Base-by-base conservation (phyloP, 768 basidiomycete species). In the Leccinum aurantiacum region DNA sequence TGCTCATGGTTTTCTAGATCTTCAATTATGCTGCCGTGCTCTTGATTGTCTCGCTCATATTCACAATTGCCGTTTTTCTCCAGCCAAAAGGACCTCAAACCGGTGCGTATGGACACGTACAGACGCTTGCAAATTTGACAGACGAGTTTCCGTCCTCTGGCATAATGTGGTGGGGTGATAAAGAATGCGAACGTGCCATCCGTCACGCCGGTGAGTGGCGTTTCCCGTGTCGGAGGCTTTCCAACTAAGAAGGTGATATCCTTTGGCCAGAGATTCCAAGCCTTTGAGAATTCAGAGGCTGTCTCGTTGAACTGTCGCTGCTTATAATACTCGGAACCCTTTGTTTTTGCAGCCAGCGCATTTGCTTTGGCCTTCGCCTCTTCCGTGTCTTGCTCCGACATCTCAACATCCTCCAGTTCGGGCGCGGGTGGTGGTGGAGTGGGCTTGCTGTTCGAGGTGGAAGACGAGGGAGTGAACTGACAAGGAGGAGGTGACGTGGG, bases 261-360 rank as follows among this genome's bases (percentile, higher is more conserved):
- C 77, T 96, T 91, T 27, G 94, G 93, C 84, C 88, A 95, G 17
- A 84, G 69, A 61, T 96, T 92, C 95, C 95, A 98, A 6, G 97
- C 97, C 69, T 89, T 86, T 65, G 84, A 76, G 78, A 92, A 99
- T 63, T 84, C 80, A 59, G 79, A 79, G 51, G 84, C 84, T 19
- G 97, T 95, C 61, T 84, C 83, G 27, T 82, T 85, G 65, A 98
- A 93, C 50, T 89, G 81, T 61, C 90, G 84, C 67, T 88, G 85
- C 81, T 94, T 95, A 81, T 98, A 98, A 5, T 88, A 85, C 46
- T 84, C 87, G 58, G 81, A 78, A 54, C 95, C 95, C 50, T 84
- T 80, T 64, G 85, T 83, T 80, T 98, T 98, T 62, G 87, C 83
- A 29, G 81, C 85, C 68, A 90, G 83, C 0, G 95, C 93, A 57